phyloP scores from a whole-genome alignment of 202 grass and related monocot genomes.

The Zizania palustris region DNA sequence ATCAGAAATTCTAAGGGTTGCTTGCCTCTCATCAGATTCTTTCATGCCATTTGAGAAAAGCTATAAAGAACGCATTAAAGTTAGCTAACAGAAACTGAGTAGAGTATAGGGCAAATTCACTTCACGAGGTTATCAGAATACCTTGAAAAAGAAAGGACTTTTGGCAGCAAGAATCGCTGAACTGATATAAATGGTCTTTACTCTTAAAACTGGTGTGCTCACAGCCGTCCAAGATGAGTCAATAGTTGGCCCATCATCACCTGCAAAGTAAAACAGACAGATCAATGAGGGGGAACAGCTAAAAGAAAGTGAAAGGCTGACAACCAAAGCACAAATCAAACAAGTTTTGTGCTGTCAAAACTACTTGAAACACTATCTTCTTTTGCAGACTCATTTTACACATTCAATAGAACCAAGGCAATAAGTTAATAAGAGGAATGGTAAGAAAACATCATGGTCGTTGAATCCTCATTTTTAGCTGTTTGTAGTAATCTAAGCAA shows the following conservation, averaged over 20 bases:
- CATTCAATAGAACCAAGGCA: neutral
- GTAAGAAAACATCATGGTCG: neutral
- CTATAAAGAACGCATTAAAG: slow-evolving; percentile 51
- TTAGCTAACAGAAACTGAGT: slow-evolving; percentile 24
- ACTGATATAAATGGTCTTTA: slow-evolving; percentile 82
- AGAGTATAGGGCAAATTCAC: slow-evolving; percentile 29
- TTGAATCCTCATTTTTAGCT: neutral
- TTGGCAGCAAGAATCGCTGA: slow-evolving; percentile 96
- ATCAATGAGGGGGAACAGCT: neutral
- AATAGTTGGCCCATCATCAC: slow-evolving; percentile 71
- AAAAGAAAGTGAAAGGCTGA: neutral
- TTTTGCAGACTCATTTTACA: slow-evolving; percentile 22
- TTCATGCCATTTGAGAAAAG: slow-evolving; percentile 99
- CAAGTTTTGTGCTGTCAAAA: slow-evolving; percentile 1
- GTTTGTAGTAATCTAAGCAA: slow-evolving; percentile 15
- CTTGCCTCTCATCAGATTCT: slow-evolving; percentile 92
- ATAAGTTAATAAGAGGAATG: neutral
- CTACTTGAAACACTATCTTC: slow-evolving; percentile 17
- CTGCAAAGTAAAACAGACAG: slow-evolving; percentile 42
- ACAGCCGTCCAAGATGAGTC: slow-evolving; percentile 62
- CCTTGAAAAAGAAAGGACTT: slow-evolving; percentile 98
- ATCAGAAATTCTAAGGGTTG: slow-evolving; percentile 85
- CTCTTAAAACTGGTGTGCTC: slow-evolving; percentile 53
- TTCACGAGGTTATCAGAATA: slow-evolving; percentile 33
- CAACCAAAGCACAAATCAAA: slow-evolving; percentile 18